phyloP scores from a whole-genome alignment of 768 basidiomycete species.

The Serpula lacrymans region DNA sequence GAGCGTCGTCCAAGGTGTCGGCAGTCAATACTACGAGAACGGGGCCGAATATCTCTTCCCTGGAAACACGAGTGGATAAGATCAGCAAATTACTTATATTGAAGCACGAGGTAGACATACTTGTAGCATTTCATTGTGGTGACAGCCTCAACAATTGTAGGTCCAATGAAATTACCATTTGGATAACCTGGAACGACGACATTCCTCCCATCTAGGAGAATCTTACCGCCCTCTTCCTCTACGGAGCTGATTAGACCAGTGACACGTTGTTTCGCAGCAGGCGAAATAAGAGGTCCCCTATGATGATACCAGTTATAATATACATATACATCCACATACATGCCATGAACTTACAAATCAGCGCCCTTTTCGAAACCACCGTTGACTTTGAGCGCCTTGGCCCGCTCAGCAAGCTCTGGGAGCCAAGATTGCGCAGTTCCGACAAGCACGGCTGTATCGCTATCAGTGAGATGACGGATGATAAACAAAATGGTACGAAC shows the following conservation, averaged over 20 bases:
- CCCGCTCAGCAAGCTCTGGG: constrained; percentile 80
- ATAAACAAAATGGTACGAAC: constrained; percentile 37
- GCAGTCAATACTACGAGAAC: constrained; percentile 76
- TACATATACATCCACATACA: background rate
- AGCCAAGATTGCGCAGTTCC: constrained; percentile 80
- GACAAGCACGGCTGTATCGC: constrained; percentile 64
- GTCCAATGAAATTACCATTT: constrained; percentile 91
- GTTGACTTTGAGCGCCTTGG: constrained; percentile 73
- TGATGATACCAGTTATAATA: constrained; percentile 3
- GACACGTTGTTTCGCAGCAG: constrained; percentile 76
- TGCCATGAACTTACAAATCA: constrained; percentile 57
- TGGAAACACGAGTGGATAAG: constrained; percentile 22
- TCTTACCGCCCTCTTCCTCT: constrained; percentile 76
- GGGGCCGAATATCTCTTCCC: constrained; percentile 95
- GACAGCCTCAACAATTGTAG: constrained; percentile 83
- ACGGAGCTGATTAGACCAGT: constrained; percentile 70
- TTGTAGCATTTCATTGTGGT: constrained; percentile 84
- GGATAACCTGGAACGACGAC: constrained; percentile 69
- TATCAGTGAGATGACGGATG: background rate
- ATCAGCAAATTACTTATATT: constrained; percentile 2
- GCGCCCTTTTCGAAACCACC: constrained; percentile 88
- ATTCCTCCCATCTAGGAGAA: constrained; percentile 82
- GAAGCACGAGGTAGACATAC: constrained; percentile 40
- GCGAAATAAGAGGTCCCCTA: constrained; percentile 81
- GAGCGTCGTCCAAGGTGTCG: constrained; percentile 85